These are phyloP conservation scores for Adansonia grandidieri DNA, from an alignment of 441 rosid species.

Conservation along the genomic window DNA sequence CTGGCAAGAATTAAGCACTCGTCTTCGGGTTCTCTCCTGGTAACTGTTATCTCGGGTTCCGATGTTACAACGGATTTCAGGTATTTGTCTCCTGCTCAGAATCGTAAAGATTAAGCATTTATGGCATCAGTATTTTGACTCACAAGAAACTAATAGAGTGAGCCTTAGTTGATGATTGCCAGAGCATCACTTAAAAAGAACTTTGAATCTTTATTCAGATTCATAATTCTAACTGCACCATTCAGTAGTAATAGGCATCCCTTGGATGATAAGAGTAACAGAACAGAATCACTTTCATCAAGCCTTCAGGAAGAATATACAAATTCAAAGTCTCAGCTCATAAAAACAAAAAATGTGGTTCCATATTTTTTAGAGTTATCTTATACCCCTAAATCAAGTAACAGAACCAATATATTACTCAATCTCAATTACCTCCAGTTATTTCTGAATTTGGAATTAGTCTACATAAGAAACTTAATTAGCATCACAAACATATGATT, in stretches of 20 bases:
- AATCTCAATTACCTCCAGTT: not conserved
- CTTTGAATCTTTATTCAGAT: not conserved
- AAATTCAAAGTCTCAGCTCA: not conserved
- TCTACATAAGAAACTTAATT: not conserved
- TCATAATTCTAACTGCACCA: not conserved
- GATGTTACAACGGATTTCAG: conserved; percentile 58
- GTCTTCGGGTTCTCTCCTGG: conserved; percentile 46
- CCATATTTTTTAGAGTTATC: not conserved
- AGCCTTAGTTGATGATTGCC: too few species aligned
- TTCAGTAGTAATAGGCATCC: not conserved
- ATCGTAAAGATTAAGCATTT: not conserved
- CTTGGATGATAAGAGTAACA: not conserved
- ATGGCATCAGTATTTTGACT: not conserved
- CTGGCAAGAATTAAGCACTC: conserved; percentile 66
- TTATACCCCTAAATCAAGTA: not conserved
- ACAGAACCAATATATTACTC: not conserved
- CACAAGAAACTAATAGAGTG: not conserved
- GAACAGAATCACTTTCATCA: not conserved
- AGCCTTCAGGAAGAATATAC: not conserved
- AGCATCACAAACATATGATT: not conserved
- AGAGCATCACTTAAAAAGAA: not conserved
- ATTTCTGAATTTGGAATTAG: not conserved
- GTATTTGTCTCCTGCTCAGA: conserved; percentile 55
- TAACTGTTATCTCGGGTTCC: conserved; percentile 55
- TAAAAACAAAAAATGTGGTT: too few species aligned